These are phyloP conservation scores for Nannizziopsis arthrosporioides DNA, from an alignment of 2,329 filamentous ascomycete species.

Conservation along the genomic window DNA sequence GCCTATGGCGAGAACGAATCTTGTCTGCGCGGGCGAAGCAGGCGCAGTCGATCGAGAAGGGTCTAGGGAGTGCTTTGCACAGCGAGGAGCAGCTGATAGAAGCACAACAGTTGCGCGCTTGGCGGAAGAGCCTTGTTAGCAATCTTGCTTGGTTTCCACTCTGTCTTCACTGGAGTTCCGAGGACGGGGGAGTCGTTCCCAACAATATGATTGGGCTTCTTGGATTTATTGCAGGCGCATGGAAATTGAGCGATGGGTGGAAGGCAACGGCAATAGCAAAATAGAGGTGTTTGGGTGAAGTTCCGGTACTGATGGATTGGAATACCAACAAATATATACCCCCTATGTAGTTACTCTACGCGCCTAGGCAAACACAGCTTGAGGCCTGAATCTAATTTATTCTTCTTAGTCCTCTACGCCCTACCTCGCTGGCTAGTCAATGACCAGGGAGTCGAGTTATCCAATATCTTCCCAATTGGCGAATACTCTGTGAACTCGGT, in stretches of 20 bases:
- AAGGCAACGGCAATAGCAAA: constrained; percentile 24
- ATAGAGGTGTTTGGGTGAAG: neutral
- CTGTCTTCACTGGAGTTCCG: constrained; percentile 70
- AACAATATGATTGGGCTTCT: constrained; percentile 48
- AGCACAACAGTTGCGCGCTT: constrained; percentile 40
- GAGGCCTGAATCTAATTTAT: no score
- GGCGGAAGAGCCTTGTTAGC: constrained; percentile 50
- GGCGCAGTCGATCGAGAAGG: constrained; percentile 2
- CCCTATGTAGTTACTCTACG: no score
- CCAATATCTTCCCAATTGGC: no score
- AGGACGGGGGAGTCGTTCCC: constrained; percentile 49
- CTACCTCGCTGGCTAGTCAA: no score
- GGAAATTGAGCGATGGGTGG: constrained; percentile 38
- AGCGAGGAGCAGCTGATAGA: constrained; percentile 21
- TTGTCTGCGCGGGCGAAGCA: constrained; percentile 15
- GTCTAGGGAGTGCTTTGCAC: constrained; percentile 11
- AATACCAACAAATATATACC: no score
- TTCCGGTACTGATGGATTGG: no score
- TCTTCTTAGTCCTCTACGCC: no score
- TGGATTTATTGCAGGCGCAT: constrained; percentile 42
- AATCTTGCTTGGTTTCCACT: constrained; percentile 70
- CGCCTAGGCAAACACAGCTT: no score
- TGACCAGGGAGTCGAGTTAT: no score
- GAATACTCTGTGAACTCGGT: no score
- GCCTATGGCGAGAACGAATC: constrained; percentile 43